Base-by-base conservation (phyloP, 2,329 filamentous ascomycete species). In the Aspergillus spinulosporus region DNA sequence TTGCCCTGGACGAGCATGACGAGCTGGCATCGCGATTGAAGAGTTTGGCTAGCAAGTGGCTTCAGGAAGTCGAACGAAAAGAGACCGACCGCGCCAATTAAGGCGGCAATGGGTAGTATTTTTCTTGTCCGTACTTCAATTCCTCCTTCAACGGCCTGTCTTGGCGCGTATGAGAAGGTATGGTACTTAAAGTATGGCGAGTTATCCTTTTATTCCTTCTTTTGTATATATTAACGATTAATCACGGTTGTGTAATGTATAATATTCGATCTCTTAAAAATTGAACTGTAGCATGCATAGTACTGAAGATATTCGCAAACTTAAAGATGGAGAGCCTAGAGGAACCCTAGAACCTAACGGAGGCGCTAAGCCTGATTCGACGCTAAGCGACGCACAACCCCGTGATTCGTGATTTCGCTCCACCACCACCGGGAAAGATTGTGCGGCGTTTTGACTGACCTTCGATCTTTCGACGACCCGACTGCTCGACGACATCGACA, bases 21-120 rank as follows among this genome's bases (percentile, higher is more conserved):
- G 83, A 84, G 56, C 78, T 97, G 59, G 82, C 85, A 5, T 82
- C 83, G 54, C 94, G 86, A 72, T 82, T 97, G 60, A 85, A 84
- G 71, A 81, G 82, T 28, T 80, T 96, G 70, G 92, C 86, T 29
- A 89, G 88, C 26, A 90, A 88, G 70, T 82, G 85, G 58, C 71
- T 88, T 32, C 69, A 72, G 59, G 71, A 77, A 34, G 68, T 73
- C 26, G 66, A 58, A 37, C 64, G 59, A 37, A 65, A 62, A 47
- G 61, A 64, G 39, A 39, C 54, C 26, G 43, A 56, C 26, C 28
- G 7, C 32, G 21, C 21, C 9, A 34, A 34, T 28, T 36, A 47
- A 21, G 21, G 21, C 9, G 32, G 6, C 32, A 7, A 11, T 34
- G 6, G 6, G 32, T 34, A 34, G 6, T 26, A 5, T 50, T 15